Base-by-base conservation (phyloP, 23 red algal genomes). In the Gracilaria domingensis region DNA sequence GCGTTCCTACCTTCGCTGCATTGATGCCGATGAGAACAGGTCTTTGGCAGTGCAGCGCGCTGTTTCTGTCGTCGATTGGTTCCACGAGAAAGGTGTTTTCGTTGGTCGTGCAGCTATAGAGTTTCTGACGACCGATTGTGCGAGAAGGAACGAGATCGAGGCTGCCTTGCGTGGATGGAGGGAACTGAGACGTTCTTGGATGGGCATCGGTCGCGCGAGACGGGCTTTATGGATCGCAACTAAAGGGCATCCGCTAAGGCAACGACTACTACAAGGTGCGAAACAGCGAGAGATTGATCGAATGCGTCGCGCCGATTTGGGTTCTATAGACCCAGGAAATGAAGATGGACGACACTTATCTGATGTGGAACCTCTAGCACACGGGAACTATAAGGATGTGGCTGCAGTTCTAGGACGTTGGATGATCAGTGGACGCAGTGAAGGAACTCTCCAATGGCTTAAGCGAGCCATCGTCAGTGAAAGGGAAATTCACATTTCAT, bases 321-420 rank as follows among this genome's bases (percentile, higher is more conserved):
- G 73, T 3, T 36, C 56, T 21, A 48, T 50, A 0, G 86, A 90
- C 32, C 25, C 50, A 20, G 35, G 28, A 20, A 55, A 48, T 44
- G 72, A 77, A 25, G 72, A 51, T 20, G 45, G 45, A 48, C 72
- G 72, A 49, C 40, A 77, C 29, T 13, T 16, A 18, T 24, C 16
- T 1, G 86, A 90, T 36, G 55, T 49, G 5, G 86, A 80, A 75
- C 28, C 75, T 28, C 39, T 90, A 0, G 53, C 44, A 24, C 48
- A 45, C 29, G 58, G 59, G 5, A 40, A 32, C 18, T 40, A 57
- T 34, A 80, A 81, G 29, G 86, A 90, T 16, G 33, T 79, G 17
- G 86, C 86, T 6, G 86, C 86, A 11, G 86, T 90, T 16, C 61
- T 90, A 5, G 69, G 75, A 40, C 86, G 86, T 17, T 90, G 86